Conservation (phyloP, 2,329 filamentous ascomycete species). For the Xylaria polymorpha region DNA sequence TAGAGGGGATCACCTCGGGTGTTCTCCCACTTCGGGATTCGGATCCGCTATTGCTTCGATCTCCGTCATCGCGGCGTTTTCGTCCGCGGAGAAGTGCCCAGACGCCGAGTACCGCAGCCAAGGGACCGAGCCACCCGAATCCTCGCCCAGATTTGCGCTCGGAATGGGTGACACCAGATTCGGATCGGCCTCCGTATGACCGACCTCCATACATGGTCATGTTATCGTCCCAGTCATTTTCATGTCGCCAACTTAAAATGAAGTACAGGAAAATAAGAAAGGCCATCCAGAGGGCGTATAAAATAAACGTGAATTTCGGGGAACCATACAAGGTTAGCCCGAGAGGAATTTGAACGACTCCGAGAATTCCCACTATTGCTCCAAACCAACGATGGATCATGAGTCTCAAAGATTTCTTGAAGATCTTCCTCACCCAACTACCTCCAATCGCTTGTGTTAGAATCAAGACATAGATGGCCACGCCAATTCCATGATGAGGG, state of each 20-base stretch:
- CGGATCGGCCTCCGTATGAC: constrained; percentile 66
- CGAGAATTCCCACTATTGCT: constrained; percentile 79
- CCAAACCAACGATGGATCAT: constrained; percentile 92
- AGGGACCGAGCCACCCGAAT: constrained; percentile 64
- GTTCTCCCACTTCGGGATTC: constrained; percentile 52
- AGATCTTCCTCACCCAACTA: constrained; percentile 67
- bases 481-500: constrained; percentile 85
- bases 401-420: constrained; percentile 61
- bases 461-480: constrained; percentile 80
- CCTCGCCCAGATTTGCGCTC: constrained; percentile 54
- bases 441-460: constrained; percentile 78
- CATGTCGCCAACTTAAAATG: constrained; percentile 76
- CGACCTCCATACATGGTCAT: constrained; percentile 35
- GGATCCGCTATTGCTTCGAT: constrained; percentile 53
- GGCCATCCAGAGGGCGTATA: constrained; percentile 83
- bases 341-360: constrained; percentile 86
- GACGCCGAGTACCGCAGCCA: constrained; percentile 64
- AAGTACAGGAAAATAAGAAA: constrained; percentile 82
- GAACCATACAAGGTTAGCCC: constrained; percentile 94
- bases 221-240: constrained; percentile 65
- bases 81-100: constrained; percentile 60
- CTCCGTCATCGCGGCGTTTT: constrained; percentile 56
- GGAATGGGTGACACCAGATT: constrained; percentile 47
- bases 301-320: constrained; percentile 83
- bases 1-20: constrained; percentile 65